Evolutionary conservation across 345 rosid genomes (phyloP), one percentile per base, ranked within the genome.

Genomic region (Pugionium dolabratum): DNA sequence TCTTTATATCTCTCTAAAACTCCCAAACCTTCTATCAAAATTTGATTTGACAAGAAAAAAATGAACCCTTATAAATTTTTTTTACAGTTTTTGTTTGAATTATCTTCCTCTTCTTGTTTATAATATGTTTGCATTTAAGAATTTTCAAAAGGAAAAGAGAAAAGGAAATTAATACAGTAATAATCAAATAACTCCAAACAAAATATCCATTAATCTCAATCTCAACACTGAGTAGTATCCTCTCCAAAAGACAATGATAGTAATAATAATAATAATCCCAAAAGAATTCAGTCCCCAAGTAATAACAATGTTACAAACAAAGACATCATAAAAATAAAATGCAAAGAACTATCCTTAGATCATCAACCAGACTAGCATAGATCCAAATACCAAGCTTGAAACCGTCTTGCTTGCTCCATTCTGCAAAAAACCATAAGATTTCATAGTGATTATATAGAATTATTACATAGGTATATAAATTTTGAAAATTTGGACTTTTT

Each of bases 231-330:
- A 40, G 9, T 30, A 64, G 49, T 59, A 59, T 73, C 62, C 62
- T 59, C 76, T 65, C 66, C 72, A 27, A 44, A 66, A 35, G 70
- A 18, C 18, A 18, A 18, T 18, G 18, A 18, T 18, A 18, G 18
- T 18, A 18, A 18, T 18, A 18, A 66, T 45, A 5, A 66, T 46
- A 48, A 57, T 59, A 43, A 51, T 66, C 71, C 54, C 76, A 59
- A 73, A 73, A 73, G 76, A 73, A 73, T 73, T 45, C 51, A 59
- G 67, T 73, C 72, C 76, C 76, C 60, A 59, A 73, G 68, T 62
- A 73, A 73, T 73, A 60, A 67, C 77, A 73, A 40, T 66, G 68
- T 62, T 39, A 73, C 66, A 66, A 54, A 73, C 55, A 67, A 54
- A 29, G 41, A 58, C 58, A 25, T 52, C 62, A 66, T 59, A 60